Evolutionary conservation across 768 basidiomycete genomes (phyloP), one percentile per base, ranked within the genome.

Genomic region (Boletus vinaceobasis): DNA sequence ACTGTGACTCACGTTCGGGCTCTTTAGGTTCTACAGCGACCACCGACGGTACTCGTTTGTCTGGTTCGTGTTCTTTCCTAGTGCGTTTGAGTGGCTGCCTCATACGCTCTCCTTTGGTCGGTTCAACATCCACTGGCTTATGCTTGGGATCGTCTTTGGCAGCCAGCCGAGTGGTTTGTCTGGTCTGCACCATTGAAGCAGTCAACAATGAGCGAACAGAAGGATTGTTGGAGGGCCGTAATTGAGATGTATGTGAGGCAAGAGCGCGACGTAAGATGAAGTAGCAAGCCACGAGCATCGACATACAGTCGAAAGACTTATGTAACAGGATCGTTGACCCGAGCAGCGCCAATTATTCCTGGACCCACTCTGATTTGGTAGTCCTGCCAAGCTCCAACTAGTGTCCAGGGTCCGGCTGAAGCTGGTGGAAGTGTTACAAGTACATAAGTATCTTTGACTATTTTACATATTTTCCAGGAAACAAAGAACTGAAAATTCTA

Each of bases 121-220:
- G 10, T 48, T 44, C 43, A 35, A 32, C 27, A 11, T 26, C 44
- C 6, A 15, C 48, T 31, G 40, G 19, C 31, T 23, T 15, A 39
- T 2, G 27, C 23, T 51, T 15, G 14, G 19, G 19, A 21, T 53
- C 40, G n/a, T 39, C 45, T 7, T 29, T 33, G 27, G 40, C 38
- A 9, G 58, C 47, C 11, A 43, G 36, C 23, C 44, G 60, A 37
- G 54, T 40, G 8, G 57, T 47, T 32, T 59, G 58, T 43, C 69
- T 56, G 14, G 69, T 71, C 36, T 60, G 60, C 8, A 64, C 63
- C 68, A 70, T 71, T 21, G 8, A 32, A 5, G 40, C 2, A 26
- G 43, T 19, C 14, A 21, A 48, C 0, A 17, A 26, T 29, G 31
- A 48, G 26, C 13, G 9, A 33, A 32, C 1, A 4, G 8, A 14